Base-by-base conservation (phyloP, 2,329 filamentous ascomycete species). In the Parascedosporium putredinis region DNA sequence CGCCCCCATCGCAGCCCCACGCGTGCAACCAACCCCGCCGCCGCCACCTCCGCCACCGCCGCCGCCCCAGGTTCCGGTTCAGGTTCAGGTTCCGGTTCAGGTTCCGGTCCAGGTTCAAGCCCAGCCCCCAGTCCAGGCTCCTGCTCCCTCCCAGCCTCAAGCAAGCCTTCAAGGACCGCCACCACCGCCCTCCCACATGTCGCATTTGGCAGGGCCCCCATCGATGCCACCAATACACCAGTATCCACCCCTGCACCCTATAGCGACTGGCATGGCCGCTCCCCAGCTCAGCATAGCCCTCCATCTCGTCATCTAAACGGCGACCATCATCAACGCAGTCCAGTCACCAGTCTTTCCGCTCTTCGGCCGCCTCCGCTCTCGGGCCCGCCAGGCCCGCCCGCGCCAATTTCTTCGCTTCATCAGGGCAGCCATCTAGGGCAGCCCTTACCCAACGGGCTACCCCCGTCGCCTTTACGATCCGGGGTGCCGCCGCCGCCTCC, bases 231-330 rank as follows among this genome's bases (percentile, higher is more conserved):
- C 62, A 18, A 60, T 62, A 34, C 51, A 55, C 10, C 52, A 62
- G 51, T 61, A 59, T 18, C 52, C 56, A 7, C 60, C 63, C 59
- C 61, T 38, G 52, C 56, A 42, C 54, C 56, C 2, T 49, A 31
- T 24, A 43, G 33, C 36, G 47, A 49, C 55, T 54, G 45, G 47
- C 59, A 45, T 16, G 14, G 22, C 33, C 31, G 40, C 20, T 23
- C 48, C 16, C 7, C 48, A 45, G n/a, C 40, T 3, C 73, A 73
- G 48, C 72, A 75, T 52, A 68, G 69, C 33, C 68, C 75, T 3
- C 64, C 70, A 31, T 60, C 70, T 24, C 69, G 71, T 49, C 70
- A 76, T 38, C 58, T 77, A 43, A 81, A 78, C 56, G 73, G 75
- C 31, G 74, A 60, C 10, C 62, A 60, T 12, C 53, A 59, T n/a